A percentile compares a stretch with the other conserved stretches of the same genome.
Evolutionary conservation across 805 yeast species (phyloP).

Genomic region (Candida coquimbonensis): DNA sequence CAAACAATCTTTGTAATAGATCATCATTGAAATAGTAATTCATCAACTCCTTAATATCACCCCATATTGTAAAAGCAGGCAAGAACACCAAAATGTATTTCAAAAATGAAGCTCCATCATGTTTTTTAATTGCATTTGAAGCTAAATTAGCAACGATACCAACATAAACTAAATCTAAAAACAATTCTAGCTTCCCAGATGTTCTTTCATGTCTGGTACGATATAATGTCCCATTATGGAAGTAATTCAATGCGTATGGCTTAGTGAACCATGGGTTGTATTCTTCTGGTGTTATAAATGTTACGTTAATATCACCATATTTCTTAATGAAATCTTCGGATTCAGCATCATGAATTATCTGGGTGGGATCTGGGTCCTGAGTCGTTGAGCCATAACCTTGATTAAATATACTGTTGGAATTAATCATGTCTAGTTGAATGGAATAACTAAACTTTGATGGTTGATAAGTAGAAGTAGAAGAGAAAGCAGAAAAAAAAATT

Average conservation of each 20-base stretch:
- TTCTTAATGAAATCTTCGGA: constrained; percentile 34
- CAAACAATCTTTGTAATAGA: constrained; percentile 42
- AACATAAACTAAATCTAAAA: constrained; percentile 56
- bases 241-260: constrained; percentile 57
- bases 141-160: constrained; percentile 59
- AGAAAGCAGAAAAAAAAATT: too few relatives aligned
- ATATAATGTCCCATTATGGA: constrained; percentile 47
- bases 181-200: constrained; percentile 47
- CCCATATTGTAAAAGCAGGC: constrained; percentile 61
- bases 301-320: constrained; percentile 42
- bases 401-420: too few relatives aligned
- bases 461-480: too few relatives aligned
- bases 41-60: constrained; percentile 56
- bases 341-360: constrained; percentile 23
- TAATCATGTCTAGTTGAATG: too few relatives aligned
- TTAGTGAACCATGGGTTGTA: constrained; percentile 31
- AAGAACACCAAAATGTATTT: constrained; percentile 44
- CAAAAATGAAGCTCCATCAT: constrained; percentile 39
- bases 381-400: too few relatives aligned
- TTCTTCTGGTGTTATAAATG: constrained; percentile 37
- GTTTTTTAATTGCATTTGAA: constrained; percentile 41
- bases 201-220: constrained; percentile 51
- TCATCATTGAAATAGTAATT: constrained; percentile 59
- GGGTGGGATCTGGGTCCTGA: neutral
- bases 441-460: too few relatives aligned